Percentiles rank a stretch among this genome's conserved stretches.
Evolutionary conservation across 441 rosid genomes (phyloP).

Genomic region (Erodium chrysanthum): DNA sequence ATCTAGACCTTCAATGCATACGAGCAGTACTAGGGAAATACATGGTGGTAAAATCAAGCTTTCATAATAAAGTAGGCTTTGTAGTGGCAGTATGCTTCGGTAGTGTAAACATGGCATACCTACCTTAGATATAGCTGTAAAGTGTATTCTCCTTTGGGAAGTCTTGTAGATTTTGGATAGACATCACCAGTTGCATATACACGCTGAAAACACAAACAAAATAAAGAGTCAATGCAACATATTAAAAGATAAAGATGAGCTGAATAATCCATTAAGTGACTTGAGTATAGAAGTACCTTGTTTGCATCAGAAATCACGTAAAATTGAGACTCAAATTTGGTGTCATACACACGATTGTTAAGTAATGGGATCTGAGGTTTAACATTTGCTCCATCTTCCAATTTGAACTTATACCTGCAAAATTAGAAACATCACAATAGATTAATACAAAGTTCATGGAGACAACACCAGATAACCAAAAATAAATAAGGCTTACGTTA

Average conservation of each 20-base stretch:
- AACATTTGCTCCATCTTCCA: conserved; percentile 86
- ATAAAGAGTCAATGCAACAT: conserved; percentile 15
- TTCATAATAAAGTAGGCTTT: not conserved
- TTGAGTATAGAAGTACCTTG: conserved; percentile 44
- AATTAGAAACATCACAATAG: conserved; percentile 19
- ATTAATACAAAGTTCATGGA: conserved; percentile 6
- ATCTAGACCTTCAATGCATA: not conserved
- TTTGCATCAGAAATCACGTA: conserved; percentile 83
- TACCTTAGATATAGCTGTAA: conserved; percentile 78
- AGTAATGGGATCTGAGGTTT: conserved; percentile 82
- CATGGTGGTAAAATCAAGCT: conserved; percentile 8
- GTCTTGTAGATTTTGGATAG: conserved; percentile 72
- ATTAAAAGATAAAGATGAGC: conserved; percentile 13
- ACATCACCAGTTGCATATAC: conserved; percentile 79
- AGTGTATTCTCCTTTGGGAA: conserved; percentile 86
- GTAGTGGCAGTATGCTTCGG: conserved; percentile 1
- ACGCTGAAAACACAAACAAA: conserved; percentile 38
- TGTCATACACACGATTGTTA: conserved; percentile 92
- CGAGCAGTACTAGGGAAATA: not conserved
- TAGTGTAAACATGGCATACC: conserved; percentile 8
- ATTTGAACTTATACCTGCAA: conserved; percentile 80
- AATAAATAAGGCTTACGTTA: conserved; percentile 47
- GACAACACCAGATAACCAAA: conserved; percentile 13
- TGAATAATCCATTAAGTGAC: not conserved
- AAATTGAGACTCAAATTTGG: conserved; percentile 92